Percentiles rank a stretch among this genome's conserved stretches.
Conservation (phyloP, 345 rosid species). For the Gossypium rotundifolium region DNA sequence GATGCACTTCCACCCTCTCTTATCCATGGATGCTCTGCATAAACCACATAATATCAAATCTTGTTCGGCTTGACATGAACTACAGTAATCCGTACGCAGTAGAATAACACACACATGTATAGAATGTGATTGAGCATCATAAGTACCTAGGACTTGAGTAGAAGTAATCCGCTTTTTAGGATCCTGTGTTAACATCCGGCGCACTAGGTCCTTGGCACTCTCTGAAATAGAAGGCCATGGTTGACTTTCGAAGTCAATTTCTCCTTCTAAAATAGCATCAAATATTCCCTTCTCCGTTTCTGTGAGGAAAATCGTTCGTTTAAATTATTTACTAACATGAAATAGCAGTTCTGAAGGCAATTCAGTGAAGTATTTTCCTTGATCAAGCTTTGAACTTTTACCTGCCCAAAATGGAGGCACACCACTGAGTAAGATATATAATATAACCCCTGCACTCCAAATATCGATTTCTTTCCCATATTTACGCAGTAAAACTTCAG, state of each 20-base stretch:
- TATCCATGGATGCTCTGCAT: constrained; percentile 29
- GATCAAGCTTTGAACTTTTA: constrained; percentile 20
- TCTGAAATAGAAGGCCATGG: constrained; percentile 85
- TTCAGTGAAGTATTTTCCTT: background rate
- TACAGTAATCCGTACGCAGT: background rate
- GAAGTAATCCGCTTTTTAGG: constrained; percentile 64
- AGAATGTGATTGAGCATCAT: background rate
- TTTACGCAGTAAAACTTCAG: constrained; percentile 61
- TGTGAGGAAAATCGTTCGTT: constrained; percentile 20
- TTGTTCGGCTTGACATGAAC: background rate
- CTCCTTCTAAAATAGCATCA: constrained; percentile 65
- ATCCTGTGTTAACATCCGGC: constrained; percentile 68
- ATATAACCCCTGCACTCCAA: constrained; percentile 87
- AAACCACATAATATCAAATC: background rate
- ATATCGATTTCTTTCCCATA: constrained; percentile 83
- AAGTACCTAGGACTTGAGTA: constrained; percentile 64
- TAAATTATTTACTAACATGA: background rate
- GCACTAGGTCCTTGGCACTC: constrained; percentile 79
- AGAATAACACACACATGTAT: background rate
- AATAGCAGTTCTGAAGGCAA: background rate
- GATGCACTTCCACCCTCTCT: constrained; percentile 73
- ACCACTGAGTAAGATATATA: constrained; percentile 83
- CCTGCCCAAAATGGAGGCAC: constrained; percentile 99
- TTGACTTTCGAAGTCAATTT: constrained; percentile 57
- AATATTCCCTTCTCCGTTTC: constrained; percentile 80